phyloP scores from a whole-genome alignment of 164 flowering plant species.

The Umbilicus rupestris region DNA sequence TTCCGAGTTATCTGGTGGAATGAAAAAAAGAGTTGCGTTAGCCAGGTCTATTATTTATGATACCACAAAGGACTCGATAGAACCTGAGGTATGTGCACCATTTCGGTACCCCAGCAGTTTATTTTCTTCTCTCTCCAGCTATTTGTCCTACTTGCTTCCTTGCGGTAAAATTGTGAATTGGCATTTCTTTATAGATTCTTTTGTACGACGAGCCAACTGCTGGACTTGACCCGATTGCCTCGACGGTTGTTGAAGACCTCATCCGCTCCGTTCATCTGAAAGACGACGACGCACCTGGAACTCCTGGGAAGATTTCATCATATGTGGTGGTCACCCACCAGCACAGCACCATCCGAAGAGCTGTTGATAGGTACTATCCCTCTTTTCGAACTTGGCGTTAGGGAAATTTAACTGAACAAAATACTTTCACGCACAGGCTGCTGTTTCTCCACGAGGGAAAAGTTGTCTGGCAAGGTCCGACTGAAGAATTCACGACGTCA shows the following conservation, averaged over 20 bases:
- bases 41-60: slow-evolving; percentile 93
- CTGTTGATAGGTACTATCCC: slow-evolving; percentile 71
- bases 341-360: slow-evolving; percentile 90
- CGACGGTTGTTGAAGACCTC: slow-evolving; percentile 98
- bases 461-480: slow-evolving; percentile 89
- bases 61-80: slow-evolving; percentile 57
- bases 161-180: background rate
- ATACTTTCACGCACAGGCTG: slow-evolving; percentile 26
- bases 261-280: slow-evolving; percentile 84
- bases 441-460: slow-evolving; percentile 81
- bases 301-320: slow-evolving; percentile 80
- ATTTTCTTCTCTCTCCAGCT: background rate
- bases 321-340: slow-evolving; percentile 96
- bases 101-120: background rate
- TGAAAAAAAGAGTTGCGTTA: slow-evolving; percentile 94
- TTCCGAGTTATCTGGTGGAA: slow-evolving; percentile 97
- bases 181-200: slow-evolving; percentile 48
- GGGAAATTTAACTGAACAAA: background rate
- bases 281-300: slow-evolving; percentile 52
- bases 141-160: background rate
- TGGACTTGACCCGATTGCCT: slow-evolving; percentile 98
- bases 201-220: slow-evolving; percentile 98
- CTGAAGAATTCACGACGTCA: slow-evolving; percentile 71
- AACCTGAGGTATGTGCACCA: slow-evolving; percentile 71
- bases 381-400: background rate